Evolutionary conservation across 2,329 filamentous ascomycete genomes (phyloP).

Genomic region (Hymenoscyphus scutula): DNA sequence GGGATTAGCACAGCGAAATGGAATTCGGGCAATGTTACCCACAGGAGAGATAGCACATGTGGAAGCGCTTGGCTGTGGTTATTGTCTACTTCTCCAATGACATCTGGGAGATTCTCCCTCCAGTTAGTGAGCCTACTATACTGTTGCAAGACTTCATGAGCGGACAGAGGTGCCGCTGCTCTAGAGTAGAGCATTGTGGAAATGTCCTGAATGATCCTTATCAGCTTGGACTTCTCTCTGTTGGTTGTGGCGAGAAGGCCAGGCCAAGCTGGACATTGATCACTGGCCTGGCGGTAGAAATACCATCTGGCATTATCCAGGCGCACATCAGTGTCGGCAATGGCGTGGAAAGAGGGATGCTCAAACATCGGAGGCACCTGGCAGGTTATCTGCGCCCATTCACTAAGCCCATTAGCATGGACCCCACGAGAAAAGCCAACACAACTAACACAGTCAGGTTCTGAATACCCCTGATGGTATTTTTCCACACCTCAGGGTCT

Average conservation of each 20-base stretch:
- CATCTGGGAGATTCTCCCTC: constrained; percentile 30
- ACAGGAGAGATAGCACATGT: constrained; percentile 37
- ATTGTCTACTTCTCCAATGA: constrained; percentile 26
- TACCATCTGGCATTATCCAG: constrained; percentile 30
- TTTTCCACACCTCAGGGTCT: constrained; percentile 32
- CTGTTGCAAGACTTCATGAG: constrained; percentile 27
- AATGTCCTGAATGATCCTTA: constrained; percentile 31
- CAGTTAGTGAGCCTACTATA: constrained; percentile 34
- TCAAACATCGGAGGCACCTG: constrained; percentile 24
- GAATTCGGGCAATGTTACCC: constrained; percentile 19
- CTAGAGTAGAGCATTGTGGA: constrained; percentile 29
- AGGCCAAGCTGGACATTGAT: constrained; percentile 23
- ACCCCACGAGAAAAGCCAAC: not conserved
- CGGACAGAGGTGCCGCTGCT: constrained; percentile 20
- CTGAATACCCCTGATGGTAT: constrained; percentile 35
- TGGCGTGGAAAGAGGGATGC: constrained; percentile 12
- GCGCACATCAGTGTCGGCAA: constrained; percentile 19
- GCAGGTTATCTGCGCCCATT: constrained; percentile 38
- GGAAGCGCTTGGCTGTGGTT: constrained; percentile 29
- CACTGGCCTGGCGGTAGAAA: constrained; percentile 27
- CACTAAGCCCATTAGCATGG: constrained; percentile 31
- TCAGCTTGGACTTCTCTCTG: constrained; percentile 34
- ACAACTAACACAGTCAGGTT: constrained; percentile 36
- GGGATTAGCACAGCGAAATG: constrained; percentile 18
- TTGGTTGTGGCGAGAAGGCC: constrained; percentile 33